Percentiles rank a stretch among this genome's conserved stretches.
Conservation (phyloP, 768 basidiomycete species). For the Cytidiella melzeri region DNA sequence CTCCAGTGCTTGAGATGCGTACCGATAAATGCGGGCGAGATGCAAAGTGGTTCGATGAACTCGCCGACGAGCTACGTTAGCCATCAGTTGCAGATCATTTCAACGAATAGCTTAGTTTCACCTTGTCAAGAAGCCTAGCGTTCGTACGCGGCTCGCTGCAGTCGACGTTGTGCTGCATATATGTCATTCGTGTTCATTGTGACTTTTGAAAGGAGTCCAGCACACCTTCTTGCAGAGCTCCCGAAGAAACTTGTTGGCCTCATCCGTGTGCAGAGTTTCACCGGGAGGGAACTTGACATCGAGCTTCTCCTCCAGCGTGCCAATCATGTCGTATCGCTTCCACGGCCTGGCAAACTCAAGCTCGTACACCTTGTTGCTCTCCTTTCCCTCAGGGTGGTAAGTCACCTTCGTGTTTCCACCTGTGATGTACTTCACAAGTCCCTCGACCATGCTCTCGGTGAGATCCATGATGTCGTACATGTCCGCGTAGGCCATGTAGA, state of each 20-base stretch:
- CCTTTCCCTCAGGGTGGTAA: constrained; percentile 95
- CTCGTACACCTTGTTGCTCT: constrained; percentile 60
- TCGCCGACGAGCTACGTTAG: constrained; percentile 83
- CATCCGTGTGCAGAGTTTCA: constrained; percentile 79
- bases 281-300: constrained; percentile 90
- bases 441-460: constrained; percentile 86
- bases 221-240: constrained; percentile 79
- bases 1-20: constrained; percentile 15
- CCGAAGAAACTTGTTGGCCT: constrained; percentile 83
- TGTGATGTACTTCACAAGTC: constrained; percentile 83
- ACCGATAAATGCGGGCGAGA: constrained; percentile 96
- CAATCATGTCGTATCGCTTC: constrained; percentile 99
- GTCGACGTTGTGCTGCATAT: constrained; percentile 92
- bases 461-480: constrained; percentile 99
- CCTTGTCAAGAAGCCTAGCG: constrained; percentile 92
- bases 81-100: background rate
- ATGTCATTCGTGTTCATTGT: no score
- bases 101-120: constrained; percentile 19
- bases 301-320: constrained; percentile 90
- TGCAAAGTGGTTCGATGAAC: constrained; percentile 94
- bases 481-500: constrained; percentile 99
- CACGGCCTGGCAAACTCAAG: constrained; percentile 92
- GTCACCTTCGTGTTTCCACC: constrained; percentile 72
- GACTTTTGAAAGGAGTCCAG: no score
- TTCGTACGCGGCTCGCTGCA: constrained; percentile 96